phyloP scores from a whole-genome alignment of 1,139 yeast species.

The Arxiozyma heterogenica region DNA sequence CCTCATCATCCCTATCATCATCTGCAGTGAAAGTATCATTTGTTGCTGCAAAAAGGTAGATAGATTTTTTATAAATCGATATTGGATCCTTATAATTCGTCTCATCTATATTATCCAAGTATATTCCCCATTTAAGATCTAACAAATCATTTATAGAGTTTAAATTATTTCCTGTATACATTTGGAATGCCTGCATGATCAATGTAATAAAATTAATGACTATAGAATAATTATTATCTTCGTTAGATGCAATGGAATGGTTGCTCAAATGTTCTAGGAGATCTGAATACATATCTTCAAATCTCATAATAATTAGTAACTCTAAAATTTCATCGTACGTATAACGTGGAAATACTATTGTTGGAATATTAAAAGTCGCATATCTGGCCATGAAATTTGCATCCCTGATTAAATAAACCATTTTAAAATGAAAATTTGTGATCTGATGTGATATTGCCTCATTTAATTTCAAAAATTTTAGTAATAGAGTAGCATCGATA shows the following conservation, averaged over 20 bases:
- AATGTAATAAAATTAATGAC: conserved; percentile 23
- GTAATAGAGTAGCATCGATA: conserved; percentile 25
- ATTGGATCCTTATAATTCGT: conserved; percentile 21
- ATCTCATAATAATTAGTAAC: conserved; percentile 16
- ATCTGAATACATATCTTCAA: conserved; percentile 12
- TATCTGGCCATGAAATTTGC: conserved; percentile 21
- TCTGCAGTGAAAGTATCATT: conserved; percentile 20
- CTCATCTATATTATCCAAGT: conserved; percentile 15
- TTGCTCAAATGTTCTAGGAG: background rate
- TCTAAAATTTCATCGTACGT: conserved; percentile 17
- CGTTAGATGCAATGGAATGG: conserved; percentile 6
- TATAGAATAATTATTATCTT: conserved; percentile 10
- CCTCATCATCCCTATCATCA: conserved; percentile 7
- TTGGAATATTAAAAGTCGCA: conserved; percentile 22
- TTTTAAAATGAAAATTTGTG: conserved; percentile 15
- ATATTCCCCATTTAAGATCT: conserved; percentile 27
- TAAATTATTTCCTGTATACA: conserved; percentile 29
- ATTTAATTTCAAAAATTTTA: conserved; percentile 22
- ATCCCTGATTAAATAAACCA: conserved; percentile 22
- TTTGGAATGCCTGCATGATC: conserved; percentile 26
- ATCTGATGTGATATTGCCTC: conserved; percentile 16
- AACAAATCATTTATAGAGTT: conserved; percentile 23
- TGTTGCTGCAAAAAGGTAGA: conserved; percentile 19
- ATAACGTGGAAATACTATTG: conserved; percentile 28
- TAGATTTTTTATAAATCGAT: conserved; percentile 20